Evolutionary conservation across 345 rosid species (phyloP).

Genomic region (Cochlearia excelsa): DNA sequence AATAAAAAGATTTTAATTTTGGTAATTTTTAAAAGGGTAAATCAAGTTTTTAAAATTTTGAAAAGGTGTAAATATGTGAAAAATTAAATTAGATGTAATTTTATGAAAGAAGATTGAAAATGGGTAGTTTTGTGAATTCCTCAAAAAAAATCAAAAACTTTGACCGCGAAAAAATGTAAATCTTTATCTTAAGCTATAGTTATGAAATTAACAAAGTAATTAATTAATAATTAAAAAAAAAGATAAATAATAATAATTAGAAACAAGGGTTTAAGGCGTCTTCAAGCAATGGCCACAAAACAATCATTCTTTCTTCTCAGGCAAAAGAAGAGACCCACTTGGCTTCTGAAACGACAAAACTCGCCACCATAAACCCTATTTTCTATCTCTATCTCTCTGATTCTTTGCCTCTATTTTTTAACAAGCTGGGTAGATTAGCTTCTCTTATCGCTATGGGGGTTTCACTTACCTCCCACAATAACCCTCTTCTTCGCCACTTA

Average conservation of each 20-base stretch:
- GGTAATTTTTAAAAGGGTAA: too few relatives aligned
- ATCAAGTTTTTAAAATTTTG: too few relatives aligned
- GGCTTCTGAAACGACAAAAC: slow-evolving; percentile 30
- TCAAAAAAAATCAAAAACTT: too few relatives aligned
- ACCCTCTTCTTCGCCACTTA: slow-evolving; percentile 44
- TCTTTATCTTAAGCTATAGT: too few relatives aligned
- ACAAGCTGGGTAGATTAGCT: slow-evolving; percentile 56
- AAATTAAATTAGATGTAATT: too few relatives aligned
- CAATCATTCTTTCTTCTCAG: slow-evolving; percentile 9
- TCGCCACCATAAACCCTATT: slow-evolving; percentile 35
- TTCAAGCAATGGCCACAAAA: slow-evolving; percentile 31
- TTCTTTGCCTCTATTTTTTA: slow-evolving; percentile 13
- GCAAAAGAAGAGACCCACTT: slow-evolving; percentile 26
- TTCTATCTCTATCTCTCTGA: slow-evolving; percentile 2
- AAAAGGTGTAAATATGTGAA: too few relatives aligned
- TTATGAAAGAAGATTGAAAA: too few relatives aligned
- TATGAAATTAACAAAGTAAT: too few relatives aligned
- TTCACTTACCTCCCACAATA: slow-evolving; percentile 48
- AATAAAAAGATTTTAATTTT: too few relatives aligned
- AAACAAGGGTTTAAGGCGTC: slow-evolving; percentile 35
- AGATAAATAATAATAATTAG: not conserved
- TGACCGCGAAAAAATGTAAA: too few relatives aligned
- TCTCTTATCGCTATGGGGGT: slow-evolving; percentile 56
- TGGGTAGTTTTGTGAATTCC: too few relatives aligned
- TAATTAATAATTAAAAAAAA: not conserved